These are phyloP conservation scores for Pseudocercospora eumusae DNA, from an alignment of 2,329 filamentous ascomycete genomes.

Conservation along the genomic window DNA sequence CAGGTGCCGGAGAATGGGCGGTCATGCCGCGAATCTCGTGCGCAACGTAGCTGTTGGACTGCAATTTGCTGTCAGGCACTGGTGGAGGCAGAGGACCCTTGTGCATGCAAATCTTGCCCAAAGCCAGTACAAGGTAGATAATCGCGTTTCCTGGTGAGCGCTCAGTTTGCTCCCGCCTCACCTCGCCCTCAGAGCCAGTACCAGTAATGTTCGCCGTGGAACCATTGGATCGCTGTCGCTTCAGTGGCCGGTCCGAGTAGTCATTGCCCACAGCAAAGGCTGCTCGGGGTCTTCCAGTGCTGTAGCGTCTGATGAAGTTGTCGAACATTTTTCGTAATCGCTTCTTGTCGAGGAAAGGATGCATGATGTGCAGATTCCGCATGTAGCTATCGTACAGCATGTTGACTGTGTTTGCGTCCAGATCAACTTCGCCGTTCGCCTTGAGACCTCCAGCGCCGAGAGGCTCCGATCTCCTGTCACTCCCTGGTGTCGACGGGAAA, in stretches of 20 bases:
- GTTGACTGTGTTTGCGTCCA: constrained; percentile 55
- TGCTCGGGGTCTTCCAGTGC: constrained; percentile 35
- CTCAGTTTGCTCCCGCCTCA: constrained; percentile 43
- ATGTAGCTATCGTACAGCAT: constrained; percentile 59
- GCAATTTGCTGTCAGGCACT: constrained; percentile 52
- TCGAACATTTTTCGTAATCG: constrained; percentile 56
- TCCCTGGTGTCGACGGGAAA: constrained; percentile 39
- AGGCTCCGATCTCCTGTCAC: constrained; percentile 37
- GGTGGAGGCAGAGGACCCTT: constrained; percentile 56
- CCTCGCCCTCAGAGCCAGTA: constrained; percentile 17
- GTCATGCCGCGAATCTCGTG: constrained; percentile 32
- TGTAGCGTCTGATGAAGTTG: constrained; percentile 53
- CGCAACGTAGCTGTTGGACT: constrained; percentile 42
- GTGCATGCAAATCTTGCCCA: constrained; percentile 76
- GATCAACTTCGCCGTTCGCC: constrained; percentile 54
- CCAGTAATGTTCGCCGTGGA: constrained; percentile 25
- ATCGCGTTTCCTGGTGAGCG: constrained; percentile 78
- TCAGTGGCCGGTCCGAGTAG: constrained; percentile 32
- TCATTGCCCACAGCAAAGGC: constrained; percentile 37
- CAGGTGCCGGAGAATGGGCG: constrained; percentile 36
- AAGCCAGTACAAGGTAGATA: constrained; percentile 76
- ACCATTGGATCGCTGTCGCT: constrained; percentile 39
- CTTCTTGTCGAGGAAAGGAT: constrained; percentile 62
- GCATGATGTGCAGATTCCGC: constrained; percentile 62
- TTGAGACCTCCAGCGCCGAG: constrained; percentile 54